Base-by-base conservation (phyloP, 352 stramenopile genomes). In the Globisporangium sylvaticum region DNA sequence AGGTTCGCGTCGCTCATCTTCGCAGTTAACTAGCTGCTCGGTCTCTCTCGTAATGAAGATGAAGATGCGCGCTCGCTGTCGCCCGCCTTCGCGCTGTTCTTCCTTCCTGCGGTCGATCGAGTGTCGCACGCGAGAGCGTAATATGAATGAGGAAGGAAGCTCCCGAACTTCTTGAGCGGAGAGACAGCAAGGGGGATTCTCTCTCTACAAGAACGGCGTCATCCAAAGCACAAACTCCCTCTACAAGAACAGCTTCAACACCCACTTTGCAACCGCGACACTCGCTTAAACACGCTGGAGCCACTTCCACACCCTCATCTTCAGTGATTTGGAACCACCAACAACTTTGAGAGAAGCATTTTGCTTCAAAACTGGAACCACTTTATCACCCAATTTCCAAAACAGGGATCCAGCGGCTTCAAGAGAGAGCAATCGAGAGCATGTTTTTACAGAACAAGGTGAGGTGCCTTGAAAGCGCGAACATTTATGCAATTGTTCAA, bases 1-100 rank as follows among this genome's bases (percentile, higher is more conserved):
- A 95, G 76, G 67, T 73, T 76, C 50, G 71, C 76, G 71, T 90
- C 82, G 66, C 72, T 75, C 76, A 73, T 77, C 25, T 39, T 72
- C 7, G 24, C 58, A 37, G 12, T 62, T 29, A 7, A 9, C 37
- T 72, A 9, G 29, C 25, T 67, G 5, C 29, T 60, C 29, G 20
- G 54, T 58, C 53, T 24, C 46, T 66, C 37, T 54, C 64, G 65
- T 15, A 2, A 1, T 46, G 9, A 15, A 27, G 5, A 4, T 46
- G 18, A 22, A 27, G 20, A 7, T 7, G 22, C 37, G 52, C 34
- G 25, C 31, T 34, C 31, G 31, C 31, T 34, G 9, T 53, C 25
- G 27, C 34, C 37, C 29, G 15, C 42, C 42, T 50, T 18, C 42
- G 42, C 18, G 10, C 14, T 50, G 14, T 50, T n/a, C 42, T 56